Evolutionary conservation across 257 asterid genomes (phyloP).

Genomic region (Salvia miltiorrhiza): DNA sequence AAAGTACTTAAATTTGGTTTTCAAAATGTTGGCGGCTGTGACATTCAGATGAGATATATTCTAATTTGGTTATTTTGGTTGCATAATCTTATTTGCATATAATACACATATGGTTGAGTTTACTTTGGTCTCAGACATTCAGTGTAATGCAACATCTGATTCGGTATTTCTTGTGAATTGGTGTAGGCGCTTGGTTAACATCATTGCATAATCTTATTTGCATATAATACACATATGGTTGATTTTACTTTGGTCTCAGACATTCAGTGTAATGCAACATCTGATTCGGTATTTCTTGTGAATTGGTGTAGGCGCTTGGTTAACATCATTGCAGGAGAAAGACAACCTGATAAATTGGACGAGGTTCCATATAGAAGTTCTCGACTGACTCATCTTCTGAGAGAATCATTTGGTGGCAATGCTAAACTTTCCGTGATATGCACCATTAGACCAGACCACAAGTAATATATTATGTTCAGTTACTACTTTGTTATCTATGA

Average conservation of each 20-base stretch:
- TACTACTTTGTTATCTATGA: not conserved
- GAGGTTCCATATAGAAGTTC: constrained; percentile 51
- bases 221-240: not conserved
- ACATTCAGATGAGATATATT: not conserved
- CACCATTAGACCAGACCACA: constrained; percentile 59
- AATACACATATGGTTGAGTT: not conserved
- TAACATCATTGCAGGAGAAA: constrained; percentile 51
- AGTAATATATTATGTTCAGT: constrained; percentile 35
- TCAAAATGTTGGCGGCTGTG: not conserved
- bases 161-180: not conserved
- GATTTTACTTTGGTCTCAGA: not conserved
- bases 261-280: not conserved
- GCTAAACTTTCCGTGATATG: constrained; percentile 76
- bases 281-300: not conserved
- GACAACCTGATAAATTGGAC: constrained; percentile 37
- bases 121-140: not conserved
- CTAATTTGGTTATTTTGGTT: not conserved
- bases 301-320: constrained; percentile 64
- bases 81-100: not conserved
- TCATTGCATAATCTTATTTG: constrained; percentile 28
- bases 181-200: constrained; percentile 71
- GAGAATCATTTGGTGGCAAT: constrained; percentile 87
- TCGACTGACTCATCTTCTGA: constrained; percentile 67
- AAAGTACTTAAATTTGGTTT: not conserved
- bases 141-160: not conserved